Conservation (phyloP, 2,329 filamentous ascomycete genomes). For the Fusarium buxicola region DNA sequence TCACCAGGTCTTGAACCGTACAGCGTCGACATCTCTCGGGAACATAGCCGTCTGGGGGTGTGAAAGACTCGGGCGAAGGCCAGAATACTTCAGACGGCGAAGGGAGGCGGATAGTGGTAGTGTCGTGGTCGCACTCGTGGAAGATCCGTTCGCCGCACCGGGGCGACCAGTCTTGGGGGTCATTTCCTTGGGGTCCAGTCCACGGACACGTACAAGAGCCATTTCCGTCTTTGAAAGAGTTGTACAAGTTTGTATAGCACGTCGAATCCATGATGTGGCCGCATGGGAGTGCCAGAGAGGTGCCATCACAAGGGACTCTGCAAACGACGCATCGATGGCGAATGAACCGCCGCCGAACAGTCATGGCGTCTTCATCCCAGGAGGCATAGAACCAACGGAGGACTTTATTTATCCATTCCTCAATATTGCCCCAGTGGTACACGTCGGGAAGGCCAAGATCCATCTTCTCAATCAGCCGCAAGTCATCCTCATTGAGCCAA, state of each 20-base stretch:
- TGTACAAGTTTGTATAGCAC: conserved; percentile 24
- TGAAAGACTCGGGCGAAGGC: conserved; percentile 12
- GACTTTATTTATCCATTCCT: conserved; percentile 6
- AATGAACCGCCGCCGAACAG: conserved; percentile 23
- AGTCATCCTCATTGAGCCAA: conserved; percentile 24
- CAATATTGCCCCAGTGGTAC: conserved; percentile 16
- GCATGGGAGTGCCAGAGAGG: conserved; percentile 30
- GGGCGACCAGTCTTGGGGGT: conserved; percentile 8
- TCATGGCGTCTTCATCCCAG: neutral
- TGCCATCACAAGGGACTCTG: conserved; percentile 25
- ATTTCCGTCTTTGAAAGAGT: neutral
- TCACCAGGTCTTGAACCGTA: conserved; percentile 10
- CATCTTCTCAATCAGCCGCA: conserved; percentile 2
- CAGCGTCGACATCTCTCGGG: conserved; percentile 28
- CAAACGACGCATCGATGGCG: conserved; percentile 33
- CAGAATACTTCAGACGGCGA: neutral
- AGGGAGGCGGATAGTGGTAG: neutral
- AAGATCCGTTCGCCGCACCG: conserved; percentile 33
- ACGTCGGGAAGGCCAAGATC: conserved; percentile 34
- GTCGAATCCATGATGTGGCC: conserved; percentile 37
- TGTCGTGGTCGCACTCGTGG: conserved; percentile 26
- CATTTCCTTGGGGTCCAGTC: conserved; percentile 19
- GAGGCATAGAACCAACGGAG: neutral
- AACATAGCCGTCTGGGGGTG: neutral
- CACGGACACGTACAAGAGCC: conserved; percentile 28